phyloP scores from a whole-genome alignment of 768 basidiomycete genomes.

The Butyriboletus loyo region DNA sequence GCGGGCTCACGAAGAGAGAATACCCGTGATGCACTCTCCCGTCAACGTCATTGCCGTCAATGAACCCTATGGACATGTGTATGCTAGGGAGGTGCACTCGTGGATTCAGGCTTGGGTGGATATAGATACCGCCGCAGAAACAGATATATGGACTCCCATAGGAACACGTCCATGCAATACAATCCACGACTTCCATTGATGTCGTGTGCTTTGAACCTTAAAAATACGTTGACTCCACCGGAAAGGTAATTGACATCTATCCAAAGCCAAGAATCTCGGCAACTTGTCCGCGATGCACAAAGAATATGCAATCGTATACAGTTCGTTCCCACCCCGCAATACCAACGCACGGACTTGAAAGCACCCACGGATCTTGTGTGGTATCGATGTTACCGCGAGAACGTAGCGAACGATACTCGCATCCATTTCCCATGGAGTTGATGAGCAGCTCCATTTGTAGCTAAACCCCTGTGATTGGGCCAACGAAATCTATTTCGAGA shows the following conservation, averaged over 20 bases:
- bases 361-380: constrained; percentile 36
- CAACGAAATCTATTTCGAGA: background rate
- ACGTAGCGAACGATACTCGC: constrained; percentile 12
- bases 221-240: constrained; percentile 15
- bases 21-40: background rate
- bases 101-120: constrained; percentile 9
- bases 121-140: background rate
- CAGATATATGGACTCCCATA: background rate
- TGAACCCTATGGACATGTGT: background rate
- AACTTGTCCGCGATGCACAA: too few relatives aligned
- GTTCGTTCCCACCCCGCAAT: constrained; percentile 25
- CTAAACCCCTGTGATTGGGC: background rate
- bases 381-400: constrained; percentile 15
- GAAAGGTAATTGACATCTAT: background rate
- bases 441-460: constrained; percentile 1
- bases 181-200: background rate
- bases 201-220: constrained; percentile 12
- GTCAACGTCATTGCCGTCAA: background rate
- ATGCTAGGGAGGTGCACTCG: constrained; percentile 5
- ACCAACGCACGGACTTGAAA: constrained; percentile 28
- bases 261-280: background rate
- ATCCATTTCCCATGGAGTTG: constrained; percentile 23
- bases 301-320: too few relatives aligned
- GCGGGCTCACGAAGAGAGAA: background rate
- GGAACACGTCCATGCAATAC: constrained; percentile 1